Evolutionary conservation across 225 moss, liverwort and hornwort species (phyloP).

Genomic region (Sphagnum contortum): DNA sequence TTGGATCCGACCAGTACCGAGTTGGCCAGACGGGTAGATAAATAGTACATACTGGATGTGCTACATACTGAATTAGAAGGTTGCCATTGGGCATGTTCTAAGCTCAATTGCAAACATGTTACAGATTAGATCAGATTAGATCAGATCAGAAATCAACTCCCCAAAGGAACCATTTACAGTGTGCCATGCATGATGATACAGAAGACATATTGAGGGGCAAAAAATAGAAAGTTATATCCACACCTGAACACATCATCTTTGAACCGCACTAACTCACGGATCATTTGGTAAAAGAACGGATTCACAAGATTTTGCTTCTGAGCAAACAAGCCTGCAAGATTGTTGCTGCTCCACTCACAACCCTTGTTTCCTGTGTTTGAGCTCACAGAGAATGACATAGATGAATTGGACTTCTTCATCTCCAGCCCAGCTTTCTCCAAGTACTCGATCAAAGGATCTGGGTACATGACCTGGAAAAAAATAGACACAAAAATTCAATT

Average conservation of each 20-base stretch:
- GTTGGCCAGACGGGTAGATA: no score
- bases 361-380: constrained; percentile 49
- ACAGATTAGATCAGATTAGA: no score
- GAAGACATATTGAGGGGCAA: no score
- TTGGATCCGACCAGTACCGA: no score
- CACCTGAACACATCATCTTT: constrained; percentile 71
- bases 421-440: constrained; percentile 72
- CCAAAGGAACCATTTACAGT: no score
- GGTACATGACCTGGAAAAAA: constrained; percentile 53
- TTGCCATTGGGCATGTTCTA: no score
- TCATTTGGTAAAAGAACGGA: constrained; percentile 71
- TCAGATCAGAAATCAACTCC: no score
- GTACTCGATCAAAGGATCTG: constrained; percentile 53
- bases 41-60: no score
- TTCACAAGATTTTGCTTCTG: constrained; percentile 64
- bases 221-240: not conserved
- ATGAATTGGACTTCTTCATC: constrained; percentile 46
- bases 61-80: no score
- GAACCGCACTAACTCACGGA: constrained; percentile 63
- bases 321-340: constrained; percentile 69
- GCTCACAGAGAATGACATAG: constrained; percentile 92
- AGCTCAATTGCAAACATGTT: no score
- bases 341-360: constrained; percentile 84
- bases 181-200: no score
- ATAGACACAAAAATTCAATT: no score